Evolutionary conservation across 306 rosid genomes (phyloP).

Genomic region (Carpinus viminea): DNA sequence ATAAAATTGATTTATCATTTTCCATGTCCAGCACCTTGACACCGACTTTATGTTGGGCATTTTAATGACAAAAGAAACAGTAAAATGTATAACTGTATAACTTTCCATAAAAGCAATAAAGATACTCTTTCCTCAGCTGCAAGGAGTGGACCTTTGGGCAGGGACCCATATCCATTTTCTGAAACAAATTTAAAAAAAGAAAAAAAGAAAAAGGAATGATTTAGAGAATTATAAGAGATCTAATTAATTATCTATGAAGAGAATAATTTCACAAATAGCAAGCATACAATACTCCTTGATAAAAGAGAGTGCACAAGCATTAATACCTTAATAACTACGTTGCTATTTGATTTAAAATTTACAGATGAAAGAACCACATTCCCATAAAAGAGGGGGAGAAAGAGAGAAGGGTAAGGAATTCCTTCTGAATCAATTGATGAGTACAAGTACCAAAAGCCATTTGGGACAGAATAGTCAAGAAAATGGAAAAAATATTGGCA

Average conservation of each 20-base stretch:
- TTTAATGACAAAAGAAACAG: not conserved
- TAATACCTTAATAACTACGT: not conserved
- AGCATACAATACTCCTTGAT: not conserved
- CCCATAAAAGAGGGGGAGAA: not conserved
- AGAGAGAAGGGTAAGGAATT: not conserved
- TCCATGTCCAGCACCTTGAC: not conserved
- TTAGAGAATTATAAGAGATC: not conserved
- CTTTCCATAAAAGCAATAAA: constrained; percentile 39
- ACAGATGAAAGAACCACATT: not conserved
- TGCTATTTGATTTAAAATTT: not conserved
- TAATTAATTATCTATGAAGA: not conserved
- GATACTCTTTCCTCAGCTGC: constrained; percentile 99
- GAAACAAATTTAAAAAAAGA: constrained; percentile 24
- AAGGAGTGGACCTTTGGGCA: constrained; percentile 98
- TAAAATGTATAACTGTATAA: not conserved
- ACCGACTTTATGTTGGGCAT: not conserved
- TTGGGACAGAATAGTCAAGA: too few relatives aligned
- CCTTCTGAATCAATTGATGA: not conserved
- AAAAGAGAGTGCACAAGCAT: not conserved
- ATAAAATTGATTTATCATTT: not conserved
- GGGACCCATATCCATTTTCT: constrained; percentile 99
- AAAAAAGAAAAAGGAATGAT: not conserved
- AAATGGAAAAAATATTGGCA: too few relatives aligned
- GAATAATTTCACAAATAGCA: not conserved
- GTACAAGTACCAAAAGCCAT: not conserved